Base-by-base conservation (phyloP, 345 rosid species). In the Cardamine occulta region DNA sequence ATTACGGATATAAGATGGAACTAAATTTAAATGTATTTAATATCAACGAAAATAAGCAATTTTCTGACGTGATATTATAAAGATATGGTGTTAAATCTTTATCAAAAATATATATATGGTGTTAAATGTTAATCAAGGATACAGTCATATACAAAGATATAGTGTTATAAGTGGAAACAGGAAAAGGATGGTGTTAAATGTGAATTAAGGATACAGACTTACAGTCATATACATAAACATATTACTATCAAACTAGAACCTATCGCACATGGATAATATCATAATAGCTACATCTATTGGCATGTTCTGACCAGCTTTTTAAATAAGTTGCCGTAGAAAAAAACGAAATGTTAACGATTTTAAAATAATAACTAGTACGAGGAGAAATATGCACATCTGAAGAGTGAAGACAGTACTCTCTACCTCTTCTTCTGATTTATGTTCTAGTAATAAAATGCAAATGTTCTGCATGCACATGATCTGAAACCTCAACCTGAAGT, bases 381-480 rank as follows among this genome's bases (percentile, higher is more conserved):
- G 72, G 78, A 65, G 72, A 66, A 66, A 74, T 32, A 29, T 74
- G 54, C 70, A 63, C 54, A 64, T 71, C 13, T 17, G 45, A 40
- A 39, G 13, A 52, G 21, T 14, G 37, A 35, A 42, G 21, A 44
- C 28, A 9, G 40, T 37, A 4, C 23, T 73, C 54, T 73, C 51
- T 28, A 52, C 6, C 62, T 73, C 60, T 26, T 61, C 68, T 23
- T 26, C 28, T 48, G 61, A 48, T n/a, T 35, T 35, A 51, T 53
- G 45, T 53, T 37, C 14, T 37, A 35, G 28, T 54, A 21, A 40
- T 54, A 39, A 7, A n/a, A 26, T 26, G 54, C 49, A 32, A 15
- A 0, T 8, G 15, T 70, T 59, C 15, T 70, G 66, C 66, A 59
- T 31, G 57, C 74, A 47, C 66, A 60, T 48, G 61, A 35, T 37